Evolutionary conservation across 2,329 filamentous ascomycete genomes (phyloP).

Genomic region (Beauveria pseudobassiana): DNA sequence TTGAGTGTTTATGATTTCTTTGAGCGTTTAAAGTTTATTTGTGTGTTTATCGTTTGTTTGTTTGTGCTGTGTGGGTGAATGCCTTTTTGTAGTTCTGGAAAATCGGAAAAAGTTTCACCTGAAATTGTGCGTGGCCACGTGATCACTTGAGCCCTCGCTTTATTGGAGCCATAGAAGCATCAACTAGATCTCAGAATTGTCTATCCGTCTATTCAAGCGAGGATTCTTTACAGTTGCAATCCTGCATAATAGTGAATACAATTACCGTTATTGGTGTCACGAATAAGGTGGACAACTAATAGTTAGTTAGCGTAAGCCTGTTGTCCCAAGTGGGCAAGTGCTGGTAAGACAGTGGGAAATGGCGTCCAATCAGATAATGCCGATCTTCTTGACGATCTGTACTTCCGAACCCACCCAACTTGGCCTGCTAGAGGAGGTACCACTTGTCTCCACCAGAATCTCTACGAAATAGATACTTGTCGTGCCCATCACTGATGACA

Average conservation of each 20-base stretch:
- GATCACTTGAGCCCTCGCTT: background rate
- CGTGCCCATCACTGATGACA: too few relatives aligned
- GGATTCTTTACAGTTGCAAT: background rate
- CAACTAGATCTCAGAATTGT: background rate
- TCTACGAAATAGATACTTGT: background rate
- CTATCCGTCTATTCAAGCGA: background rate
- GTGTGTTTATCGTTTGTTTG: too few relatives aligned
- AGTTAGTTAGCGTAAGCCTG: background rate
- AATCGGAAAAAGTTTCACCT: background rate
- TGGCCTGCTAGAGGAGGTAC: background rate
- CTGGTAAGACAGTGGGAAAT: background rate
- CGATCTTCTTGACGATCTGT: background rate
- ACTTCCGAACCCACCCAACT: background rate
- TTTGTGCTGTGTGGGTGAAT: too few relatives aligned
- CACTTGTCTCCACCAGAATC: background rate
- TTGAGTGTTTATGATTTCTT: too few relatives aligned
- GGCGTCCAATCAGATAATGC: background rate
- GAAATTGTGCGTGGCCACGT: background rate
- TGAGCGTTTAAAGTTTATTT: too few relatives aligned
- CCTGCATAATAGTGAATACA: background rate
- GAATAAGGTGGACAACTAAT: background rate
- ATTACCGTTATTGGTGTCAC: background rate
- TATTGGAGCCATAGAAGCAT: background rate
- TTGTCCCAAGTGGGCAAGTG: background rate
- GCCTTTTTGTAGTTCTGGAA: too few relatives aligned